These are phyloP conservation scores for Stellera chamaejasme DNA, from an alignment of 345 rosid genomes.

Conservation along the genomic window DNA sequence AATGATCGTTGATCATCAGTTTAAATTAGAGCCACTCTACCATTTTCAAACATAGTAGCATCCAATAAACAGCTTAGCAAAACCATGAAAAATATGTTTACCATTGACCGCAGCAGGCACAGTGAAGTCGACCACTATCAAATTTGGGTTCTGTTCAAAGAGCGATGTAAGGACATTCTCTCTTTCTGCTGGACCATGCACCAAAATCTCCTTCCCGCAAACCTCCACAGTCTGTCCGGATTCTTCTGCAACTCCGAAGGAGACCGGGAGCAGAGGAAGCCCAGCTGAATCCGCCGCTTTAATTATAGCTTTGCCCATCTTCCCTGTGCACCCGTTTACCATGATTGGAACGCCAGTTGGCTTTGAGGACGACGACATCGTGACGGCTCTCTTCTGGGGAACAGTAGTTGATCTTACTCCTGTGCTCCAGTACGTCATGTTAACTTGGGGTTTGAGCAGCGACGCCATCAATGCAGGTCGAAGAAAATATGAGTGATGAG, in stretches of 20 bases:
- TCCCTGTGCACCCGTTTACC: slow-evolving; percentile 77
- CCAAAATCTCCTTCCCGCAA: slow-evolving; percentile 60
- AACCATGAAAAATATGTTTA: slow-evolving; percentile 12
- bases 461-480: slow-evolving; percentile 13
- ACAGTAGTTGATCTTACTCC: background rate
- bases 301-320: slow-evolving; percentile 89
- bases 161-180: slow-evolving; percentile 57
- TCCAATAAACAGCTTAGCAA: background rate
- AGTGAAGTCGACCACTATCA: slow-evolving; percentile 81
- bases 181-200: slow-evolving; percentile 68
- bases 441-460: slow-evolving; percentile 12
- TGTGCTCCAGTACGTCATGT: slow-evolving; percentile 4
- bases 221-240: slow-evolving; percentile 53
- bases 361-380: slow-evolving; percentile 28
- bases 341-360: slow-evolving; percentile 31
- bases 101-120: slow-evolving; percentile 86
- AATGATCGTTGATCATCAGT: background rate
- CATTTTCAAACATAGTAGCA: background rate
- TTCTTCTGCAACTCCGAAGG: slow-evolving; percentile 67
- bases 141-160: slow-evolving; percentile 53
- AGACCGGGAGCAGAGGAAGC: slow-evolving; percentile 58
- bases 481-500: no score
- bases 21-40: background rate
- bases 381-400: slow-evolving; percentile 13
- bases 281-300: slow-evolving; percentile 87